Percentiles rank a stretch among this genome's conserved stretches.
phyloP scores from a whole-genome alignment of 345 rosid species.

The Streptanthus diversifolius region DNA sequence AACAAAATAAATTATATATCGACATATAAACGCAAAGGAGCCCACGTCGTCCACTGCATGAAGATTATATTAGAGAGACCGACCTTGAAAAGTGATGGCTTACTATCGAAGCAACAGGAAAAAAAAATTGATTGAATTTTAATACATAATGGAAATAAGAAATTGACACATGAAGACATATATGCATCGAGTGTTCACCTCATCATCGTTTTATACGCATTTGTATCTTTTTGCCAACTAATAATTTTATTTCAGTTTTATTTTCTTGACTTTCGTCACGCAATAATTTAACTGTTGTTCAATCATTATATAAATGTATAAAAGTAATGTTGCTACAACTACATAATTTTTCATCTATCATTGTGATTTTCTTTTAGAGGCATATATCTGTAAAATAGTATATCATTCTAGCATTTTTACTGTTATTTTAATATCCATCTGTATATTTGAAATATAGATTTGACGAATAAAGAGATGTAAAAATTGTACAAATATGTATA shows the following conservation, averaged over 20 bases:
- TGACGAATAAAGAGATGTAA: neutral
- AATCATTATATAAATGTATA: neutral
- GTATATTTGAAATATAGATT: neutral
- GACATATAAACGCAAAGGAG: constrained; percentile 6
- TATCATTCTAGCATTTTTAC: neutral
- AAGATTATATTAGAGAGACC: constrained; percentile 6
- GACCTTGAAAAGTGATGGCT: constrained; percentile 6
- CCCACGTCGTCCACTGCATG: constrained; percentile 16
- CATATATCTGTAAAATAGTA: neutral
- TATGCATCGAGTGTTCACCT: constrained; percentile 26
- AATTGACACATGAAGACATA: constrained; percentile 11
- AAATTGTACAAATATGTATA: too few species aligned
- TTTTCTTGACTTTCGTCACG: neutral
- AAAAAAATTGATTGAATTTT: neutral
- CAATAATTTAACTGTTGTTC: neutral
- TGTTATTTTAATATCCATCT: neutral
- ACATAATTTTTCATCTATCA: neutral
- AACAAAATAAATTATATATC: neutral
- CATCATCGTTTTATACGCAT: constrained; percentile 28
- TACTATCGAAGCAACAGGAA: constrained; percentile 13
- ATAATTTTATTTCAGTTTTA: neutral
- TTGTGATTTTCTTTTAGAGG: neutral
- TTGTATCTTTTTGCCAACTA: constrained; percentile 13
- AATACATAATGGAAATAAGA: neutral
- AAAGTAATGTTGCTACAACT: neutral